Evolutionary conservation across 1,284 basidiomycete genomes (phyloP).

Genomic region (Omphalotus olearius): DNA sequence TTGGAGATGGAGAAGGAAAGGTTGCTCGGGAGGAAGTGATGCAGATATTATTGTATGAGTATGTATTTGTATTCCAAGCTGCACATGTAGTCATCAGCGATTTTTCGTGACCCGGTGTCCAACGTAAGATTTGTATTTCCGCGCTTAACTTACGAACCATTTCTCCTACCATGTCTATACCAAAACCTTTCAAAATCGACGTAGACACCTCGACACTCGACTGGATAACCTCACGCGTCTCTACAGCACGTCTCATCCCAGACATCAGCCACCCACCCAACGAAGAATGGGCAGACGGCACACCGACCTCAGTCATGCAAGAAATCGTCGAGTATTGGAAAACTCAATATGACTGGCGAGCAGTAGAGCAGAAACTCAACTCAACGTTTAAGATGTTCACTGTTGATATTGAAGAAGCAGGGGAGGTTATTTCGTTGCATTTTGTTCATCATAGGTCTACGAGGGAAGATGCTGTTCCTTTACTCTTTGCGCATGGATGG

Average conservation of each 20-base stretch:
- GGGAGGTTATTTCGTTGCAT: constrained; percentile 35
- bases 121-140: too few species aligned
- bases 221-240: constrained; percentile 27
- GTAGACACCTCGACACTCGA: constrained; percentile 28
- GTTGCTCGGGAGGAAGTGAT: neutral
- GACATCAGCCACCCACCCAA: constrained; percentile 31
- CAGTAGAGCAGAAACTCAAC: constrained; percentile 33
- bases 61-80: too few species aligned
- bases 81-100: too few species aligned
- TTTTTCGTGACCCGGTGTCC: too few species aligned
- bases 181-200: constrained; percentile 29
- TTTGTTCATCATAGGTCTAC: constrained; percentile 39
- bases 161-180: constrained; percentile 15
- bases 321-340: constrained; percentile 35
- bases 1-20: neutral
- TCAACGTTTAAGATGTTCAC: constrained; percentile 35
- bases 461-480: constrained; percentile 32
- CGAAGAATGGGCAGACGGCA: constrained; percentile 36
- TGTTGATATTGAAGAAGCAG: constrained; percentile 30
- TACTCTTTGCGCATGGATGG: constrained; percentile 46
- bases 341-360: constrained; percentile 35
- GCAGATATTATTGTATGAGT: too few species aligned
- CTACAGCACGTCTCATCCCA: constrained; percentile 31
- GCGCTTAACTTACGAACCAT: too few species aligned
- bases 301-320: constrained; percentile 30